Percentiles rank a stretch among this genome's conserved stretches.
Evolutionary conservation across 2,329 filamentous ascomycete genomes (phyloP).

Genomic region (Pestalotiopsis sp.): DNA sequence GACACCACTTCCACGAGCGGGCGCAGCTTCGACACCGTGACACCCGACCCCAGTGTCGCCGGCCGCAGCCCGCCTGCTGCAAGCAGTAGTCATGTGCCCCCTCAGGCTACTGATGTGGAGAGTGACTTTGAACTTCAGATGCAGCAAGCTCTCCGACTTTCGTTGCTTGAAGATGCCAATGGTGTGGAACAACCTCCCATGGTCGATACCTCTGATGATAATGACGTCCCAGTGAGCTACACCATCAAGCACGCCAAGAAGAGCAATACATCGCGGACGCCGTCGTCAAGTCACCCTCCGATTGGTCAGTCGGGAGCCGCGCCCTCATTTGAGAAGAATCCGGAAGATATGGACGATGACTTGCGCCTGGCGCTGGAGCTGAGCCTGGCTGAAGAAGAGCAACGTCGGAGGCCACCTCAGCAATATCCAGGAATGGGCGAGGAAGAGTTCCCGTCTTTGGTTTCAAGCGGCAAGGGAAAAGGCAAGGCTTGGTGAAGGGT

Average conservation of each 20-base stretch:
- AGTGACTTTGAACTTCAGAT: constrained; percentile 62
- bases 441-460: constrained; percentile 30
- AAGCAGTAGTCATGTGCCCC: constrained; percentile 23
- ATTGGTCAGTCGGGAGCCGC: constrained; percentile 26
- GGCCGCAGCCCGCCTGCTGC: constrained; percentile 36
- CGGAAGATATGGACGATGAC: constrained; percentile 48
- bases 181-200: constrained; percentile 45
- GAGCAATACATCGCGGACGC: constrained; percentile 27
- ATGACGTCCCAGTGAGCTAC: constrained; percentile 51
- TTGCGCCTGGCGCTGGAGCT: constrained; percentile 60
- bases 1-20: constrained; percentile 35
- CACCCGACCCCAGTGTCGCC: constrained; percentile 54
- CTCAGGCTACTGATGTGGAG: constrained; percentile 39
- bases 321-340: constrained; percentile 1
- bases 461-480: constrained; percentile 24
- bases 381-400: constrained; percentile 56
- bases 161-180: constrained; percentile 56
- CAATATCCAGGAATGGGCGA: constrained; percentile 15
- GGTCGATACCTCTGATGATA: constrained; percentile 47
- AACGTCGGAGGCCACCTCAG: constrained; percentile 28
- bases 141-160: constrained; percentile 63
- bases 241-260: constrained; percentile 44
- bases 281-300: constrained; percentile 36
- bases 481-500: constrained; percentile 16
- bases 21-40: constrained; percentile 45